Percentiles rank a stretch among this genome's conserved stretches.
Evolutionary conservation across 805 yeast species (phyloP).

Genomic region (Sporopachydermia quercuum): DNA sequence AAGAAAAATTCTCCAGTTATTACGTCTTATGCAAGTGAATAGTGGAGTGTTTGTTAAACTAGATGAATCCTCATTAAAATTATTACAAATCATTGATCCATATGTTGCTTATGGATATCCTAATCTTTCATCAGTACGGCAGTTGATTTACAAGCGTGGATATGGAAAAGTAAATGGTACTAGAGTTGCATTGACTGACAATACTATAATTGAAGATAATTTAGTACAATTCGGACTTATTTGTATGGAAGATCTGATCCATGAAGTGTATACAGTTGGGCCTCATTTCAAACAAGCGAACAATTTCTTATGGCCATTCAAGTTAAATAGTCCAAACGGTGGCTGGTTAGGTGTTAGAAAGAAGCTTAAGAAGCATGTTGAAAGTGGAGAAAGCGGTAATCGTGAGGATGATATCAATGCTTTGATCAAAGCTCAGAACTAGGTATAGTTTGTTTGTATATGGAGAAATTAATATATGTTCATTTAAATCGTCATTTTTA

Average conservation of each 20-base stretch:
- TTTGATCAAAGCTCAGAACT: constrained; percentile 60
- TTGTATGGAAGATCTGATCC: constrained; percentile 65
- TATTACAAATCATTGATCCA: constrained; percentile 67
- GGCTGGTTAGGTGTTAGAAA: constrained; percentile 65
- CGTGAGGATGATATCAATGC: constrained; percentile 67
- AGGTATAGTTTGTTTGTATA: too few relatives aligned
- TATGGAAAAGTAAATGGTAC: constrained; percentile 71
- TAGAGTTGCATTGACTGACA: constrained; percentile 58
- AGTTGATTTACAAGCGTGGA: constrained; percentile 72
- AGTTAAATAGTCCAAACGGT: constrained; percentile 69
- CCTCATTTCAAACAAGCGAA: constrained; percentile 77
- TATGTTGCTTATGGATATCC: constrained; percentile 78
- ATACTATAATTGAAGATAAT: constrained; percentile 52
- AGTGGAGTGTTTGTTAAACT: constrained; percentile 67
- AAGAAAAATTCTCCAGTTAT: constrained; percentile 65
- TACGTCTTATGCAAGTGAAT: constrained; percentile 67
- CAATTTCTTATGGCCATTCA: constrained; percentile 80
- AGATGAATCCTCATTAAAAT: constrained; percentile 68
- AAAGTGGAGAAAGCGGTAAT: constrained; percentile 79
- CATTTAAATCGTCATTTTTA: too few relatives aligned
- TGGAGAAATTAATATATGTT: too few relatives aligned
- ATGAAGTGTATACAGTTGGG: constrained; percentile 72
- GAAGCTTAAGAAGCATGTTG: constrained; percentile 71
- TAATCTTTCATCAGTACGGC: constrained; percentile 55
- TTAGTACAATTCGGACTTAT: constrained; percentile 65